phyloP scores from a whole-genome alignment of 805 yeast species.

The Kregervanrija delftensis region DNA sequence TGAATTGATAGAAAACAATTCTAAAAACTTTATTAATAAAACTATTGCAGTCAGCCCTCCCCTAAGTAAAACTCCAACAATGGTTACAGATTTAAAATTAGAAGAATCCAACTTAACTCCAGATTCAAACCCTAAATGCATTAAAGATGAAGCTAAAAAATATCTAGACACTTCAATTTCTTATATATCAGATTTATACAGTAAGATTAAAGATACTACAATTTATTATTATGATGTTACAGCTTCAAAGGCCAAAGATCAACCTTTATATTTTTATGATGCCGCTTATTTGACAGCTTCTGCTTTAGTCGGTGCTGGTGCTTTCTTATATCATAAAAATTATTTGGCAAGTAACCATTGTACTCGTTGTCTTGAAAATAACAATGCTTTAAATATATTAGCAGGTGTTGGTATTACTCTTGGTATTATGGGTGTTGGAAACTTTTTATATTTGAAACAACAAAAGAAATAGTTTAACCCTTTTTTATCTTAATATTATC shows the following conservation, averaged over 20 bases:
- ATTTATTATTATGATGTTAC: not conserved
- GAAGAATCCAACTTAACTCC: not conserved
- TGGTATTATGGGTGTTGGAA: conserved; percentile 10
- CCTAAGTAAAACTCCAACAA: too few species aligned
- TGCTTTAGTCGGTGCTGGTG: conserved; percentile 3
- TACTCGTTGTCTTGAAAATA: conserved; percentile 2
- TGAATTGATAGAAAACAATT: too few species aligned
- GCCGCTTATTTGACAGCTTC: conserved; percentile 3
- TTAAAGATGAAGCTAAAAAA: not conserved
- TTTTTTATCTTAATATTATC: not conserved
- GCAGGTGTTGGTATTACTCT: conserved; percentile 4
- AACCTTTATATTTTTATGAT: conserved; percentile 9
- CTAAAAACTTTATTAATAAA: too few species aligned
- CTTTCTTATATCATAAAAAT: conserved; percentile 5
- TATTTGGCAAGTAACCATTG: conserved; percentile 3
- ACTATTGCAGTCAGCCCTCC: too few species aligned
- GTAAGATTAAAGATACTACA: not conserved
- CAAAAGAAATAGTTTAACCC: conserved; percentile 1
- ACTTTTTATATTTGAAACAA: conserved; percentile 9
- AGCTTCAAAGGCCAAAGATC: not conserved
- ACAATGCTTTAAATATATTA: conserved; percentile 2
- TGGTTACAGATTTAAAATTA: too few species aligned
- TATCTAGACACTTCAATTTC: not conserved
- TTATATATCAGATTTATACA: not conserved
- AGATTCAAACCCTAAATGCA: not conserved